Conservation (phyloP, 495 filamentous ascomycete genomes). For the Penicillium ucsense region DNA sequence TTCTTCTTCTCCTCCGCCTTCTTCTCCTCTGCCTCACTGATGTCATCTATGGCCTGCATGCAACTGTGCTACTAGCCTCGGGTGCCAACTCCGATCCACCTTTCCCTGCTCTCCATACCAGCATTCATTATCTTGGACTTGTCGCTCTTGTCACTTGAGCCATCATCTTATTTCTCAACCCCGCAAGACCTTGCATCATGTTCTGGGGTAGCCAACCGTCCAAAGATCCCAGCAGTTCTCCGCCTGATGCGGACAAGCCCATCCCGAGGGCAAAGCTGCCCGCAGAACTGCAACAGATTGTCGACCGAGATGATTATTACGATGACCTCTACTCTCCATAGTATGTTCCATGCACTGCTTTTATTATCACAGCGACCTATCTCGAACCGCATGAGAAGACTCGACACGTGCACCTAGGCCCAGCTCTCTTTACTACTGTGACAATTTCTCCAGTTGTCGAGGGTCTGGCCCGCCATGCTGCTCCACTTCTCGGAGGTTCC, state of each 20-base stretch:
- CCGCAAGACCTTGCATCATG: conserved; percentile 16
- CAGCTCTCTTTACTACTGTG: too few relatives aligned
- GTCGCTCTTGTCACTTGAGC: too few relatives aligned
- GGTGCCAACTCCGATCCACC: too few relatives aligned
- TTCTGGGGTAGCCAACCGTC: conserved; percentile 24
- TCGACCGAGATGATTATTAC: conserved; percentile 68
- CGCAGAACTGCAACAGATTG: conserved; percentile 56
- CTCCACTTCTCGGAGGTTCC: conserved; percentile 3
- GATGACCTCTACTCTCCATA: conserved; percentile 69
- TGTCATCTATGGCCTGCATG: too few relatives aligned
- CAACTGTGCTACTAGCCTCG: too few relatives aligned
- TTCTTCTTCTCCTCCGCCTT: conserved; percentile 2
- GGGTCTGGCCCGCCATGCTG: not conserved
- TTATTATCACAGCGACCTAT: too few relatives aligned
- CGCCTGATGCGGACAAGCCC: conserved; percentile 31
- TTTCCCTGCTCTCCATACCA: not conserved
- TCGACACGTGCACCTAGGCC: too few relatives aligned
- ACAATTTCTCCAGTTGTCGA: too few relatives aligned
- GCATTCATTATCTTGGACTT: not conserved
- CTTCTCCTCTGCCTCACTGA: not conserved
- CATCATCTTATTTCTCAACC: not conserved
- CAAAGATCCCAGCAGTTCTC: conserved; percentile 15
- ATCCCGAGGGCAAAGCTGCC: conserved; percentile 55
- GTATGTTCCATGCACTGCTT: conserved; percentile 42
- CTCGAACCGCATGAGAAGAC: too few relatives aligned